Evolutionary conservation across 495 filamentous ascomycete genomes (phyloP).

Genomic region (Neurospora sublineolata): DNA sequence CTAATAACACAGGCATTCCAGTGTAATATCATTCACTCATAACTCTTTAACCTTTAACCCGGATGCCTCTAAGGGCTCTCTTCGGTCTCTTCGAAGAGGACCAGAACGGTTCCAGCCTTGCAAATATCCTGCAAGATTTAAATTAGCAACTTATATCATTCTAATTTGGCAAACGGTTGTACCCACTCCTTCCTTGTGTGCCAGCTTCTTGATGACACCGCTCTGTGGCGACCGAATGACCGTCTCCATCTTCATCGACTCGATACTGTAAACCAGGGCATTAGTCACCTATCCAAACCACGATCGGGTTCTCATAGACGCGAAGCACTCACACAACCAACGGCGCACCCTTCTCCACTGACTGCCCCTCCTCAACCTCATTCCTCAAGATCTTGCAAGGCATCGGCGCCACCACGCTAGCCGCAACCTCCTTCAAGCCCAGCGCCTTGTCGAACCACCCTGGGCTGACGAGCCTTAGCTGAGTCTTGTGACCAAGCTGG

Average conservation of each 20-base stretch:
- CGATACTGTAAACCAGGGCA: conserved; percentile 43
- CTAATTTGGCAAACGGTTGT: not conserved
- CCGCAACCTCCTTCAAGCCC: conserved; percentile 65
- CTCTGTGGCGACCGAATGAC: conserved; percentile 83
- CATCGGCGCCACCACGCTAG: conserved; percentile 82
- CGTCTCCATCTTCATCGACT: conserved; percentile 99
- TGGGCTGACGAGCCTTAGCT: conserved; percentile 54
- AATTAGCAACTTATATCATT: conserved; percentile 5
- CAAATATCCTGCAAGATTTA: conserved; percentile 39
- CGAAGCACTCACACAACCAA: conserved; percentile 58
- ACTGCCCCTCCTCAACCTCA: conserved; percentile 67
- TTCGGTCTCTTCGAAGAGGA: conserved; percentile 38
- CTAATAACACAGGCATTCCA: not conserved
- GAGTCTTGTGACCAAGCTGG: conserved; percentile 69
- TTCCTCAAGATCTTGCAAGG: conserved; percentile 86
- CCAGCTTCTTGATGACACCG: conserved; percentile 67
- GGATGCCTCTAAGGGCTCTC: not conserved
- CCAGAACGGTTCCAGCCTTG: conserved; percentile 45
- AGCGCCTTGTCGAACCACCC: conserved; percentile 79
- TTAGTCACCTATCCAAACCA: not conserved
- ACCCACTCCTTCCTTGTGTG: conserved; percentile 80
- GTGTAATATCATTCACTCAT: not conserved
- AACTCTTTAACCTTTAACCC: not conserved
- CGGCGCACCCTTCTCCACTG: conserved; percentile 73
- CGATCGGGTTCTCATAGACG: not conserved